Conservation (phyloP, 1,284 basidiomycete species). For the Puccinia hordei region DNA sequence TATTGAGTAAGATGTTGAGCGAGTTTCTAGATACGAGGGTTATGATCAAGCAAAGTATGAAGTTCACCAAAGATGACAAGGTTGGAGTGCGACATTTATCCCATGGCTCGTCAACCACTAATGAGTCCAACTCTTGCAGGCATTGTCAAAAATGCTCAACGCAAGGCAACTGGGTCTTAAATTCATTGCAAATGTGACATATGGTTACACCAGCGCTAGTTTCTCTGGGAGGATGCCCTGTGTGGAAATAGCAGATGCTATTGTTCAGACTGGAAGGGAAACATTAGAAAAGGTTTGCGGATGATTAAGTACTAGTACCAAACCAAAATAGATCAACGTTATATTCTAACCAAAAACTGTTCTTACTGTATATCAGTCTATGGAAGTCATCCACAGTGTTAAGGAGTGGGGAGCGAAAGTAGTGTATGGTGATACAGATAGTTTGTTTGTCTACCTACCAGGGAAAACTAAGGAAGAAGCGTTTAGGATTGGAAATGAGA, state of each 20-base stretch:
- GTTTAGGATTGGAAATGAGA: conserved; percentile 86
- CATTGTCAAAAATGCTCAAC: conserved; percentile 73
- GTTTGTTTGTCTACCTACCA: conserved; percentile 83
- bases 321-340: neutral
- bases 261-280: conserved; percentile 92
- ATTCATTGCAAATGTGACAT: conserved; percentile 83
- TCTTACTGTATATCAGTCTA: conserved; percentile 66
- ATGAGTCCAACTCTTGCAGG: conserved; percentile 62
- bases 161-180: conserved; percentile 86
- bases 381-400: conserved; percentile 75
- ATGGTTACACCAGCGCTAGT: conserved; percentile 90
- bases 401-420: conserved; percentile 85
- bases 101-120: neutral
- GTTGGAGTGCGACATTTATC: conserved; percentile 59
- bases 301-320: neutral
- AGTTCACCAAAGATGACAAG: conserved; percentile 73
- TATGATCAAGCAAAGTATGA: conserved; percentile 97
- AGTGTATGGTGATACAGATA: conserved; percentile 98
- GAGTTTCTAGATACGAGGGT: conserved; percentile 94
- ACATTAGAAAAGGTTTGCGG: conserved; percentile 82
- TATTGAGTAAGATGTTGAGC: conserved; percentile 85
- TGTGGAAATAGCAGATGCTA: conserved; percentile 95
- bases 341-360: conserved; percentile 1
- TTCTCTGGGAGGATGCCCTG: conserved; percentile 97
- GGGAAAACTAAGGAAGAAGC: conserved; percentile 91